Conservation (phyloP, 2,329 filamentous ascomycete genomes). For the Aspergillus brunneoviolaceus region DNA sequence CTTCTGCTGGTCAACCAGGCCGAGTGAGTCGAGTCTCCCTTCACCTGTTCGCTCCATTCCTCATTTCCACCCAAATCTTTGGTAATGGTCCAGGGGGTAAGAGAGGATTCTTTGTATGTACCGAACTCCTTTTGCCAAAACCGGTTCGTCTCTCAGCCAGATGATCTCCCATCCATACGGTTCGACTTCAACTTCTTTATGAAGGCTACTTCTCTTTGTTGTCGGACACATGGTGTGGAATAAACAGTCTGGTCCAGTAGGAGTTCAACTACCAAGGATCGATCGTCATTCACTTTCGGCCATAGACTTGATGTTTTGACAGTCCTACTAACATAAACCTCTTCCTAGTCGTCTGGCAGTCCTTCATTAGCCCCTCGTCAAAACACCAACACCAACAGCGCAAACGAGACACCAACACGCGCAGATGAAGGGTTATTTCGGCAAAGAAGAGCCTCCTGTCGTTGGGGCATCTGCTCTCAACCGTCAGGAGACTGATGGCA, state of each 20-base stretch:
- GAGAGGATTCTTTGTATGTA: background rate
- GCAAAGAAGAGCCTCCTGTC: conserved; percentile 12
- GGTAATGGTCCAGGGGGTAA: background rate
- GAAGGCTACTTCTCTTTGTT: background rate
- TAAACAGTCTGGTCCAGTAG: background rate
- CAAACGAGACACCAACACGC: background rate
- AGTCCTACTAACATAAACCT: background rate
- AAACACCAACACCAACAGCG: background rate
- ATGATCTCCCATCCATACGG: background rate
- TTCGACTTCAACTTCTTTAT: background rate
- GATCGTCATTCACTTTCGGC: background rate
- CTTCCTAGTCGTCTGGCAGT: background rate
- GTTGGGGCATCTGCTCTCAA: conserved; percentile 9
- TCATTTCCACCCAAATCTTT: background rate
- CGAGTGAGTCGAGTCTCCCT: background rate
- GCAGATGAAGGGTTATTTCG: conserved; percentile 13
- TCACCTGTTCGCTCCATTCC: background rate
- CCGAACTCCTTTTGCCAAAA: background rate
- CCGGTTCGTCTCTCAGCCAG: background rate
- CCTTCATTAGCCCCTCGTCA: background rate
- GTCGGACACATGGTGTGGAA: background rate
- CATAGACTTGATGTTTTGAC: background rate
- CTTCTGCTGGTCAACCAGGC: background rate
- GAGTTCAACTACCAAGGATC: background rate
- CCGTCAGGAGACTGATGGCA: conserved; percentile 15